Evolutionary conservation across 176 grass and related monocot genomes (phyloP), one percentile per base, ranked within the genome.

Genomic region (Zoysia japonica): DNA sequence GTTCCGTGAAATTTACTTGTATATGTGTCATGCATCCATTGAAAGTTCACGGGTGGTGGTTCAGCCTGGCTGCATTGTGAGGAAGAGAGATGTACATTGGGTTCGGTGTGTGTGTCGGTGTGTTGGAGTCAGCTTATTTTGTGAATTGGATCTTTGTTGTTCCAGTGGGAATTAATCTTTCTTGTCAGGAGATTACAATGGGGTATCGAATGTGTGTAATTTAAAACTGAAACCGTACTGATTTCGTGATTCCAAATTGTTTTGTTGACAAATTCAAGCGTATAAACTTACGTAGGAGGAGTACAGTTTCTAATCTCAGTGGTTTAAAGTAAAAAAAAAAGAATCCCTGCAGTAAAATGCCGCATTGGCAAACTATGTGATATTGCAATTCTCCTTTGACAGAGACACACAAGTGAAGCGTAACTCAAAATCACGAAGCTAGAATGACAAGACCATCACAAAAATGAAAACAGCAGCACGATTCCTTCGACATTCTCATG

Each of bases 401-500:
- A 10, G 40, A 20, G 38, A 44, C 20, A 2, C 9, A 12, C 14
- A 78, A 12, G 6, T 53, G 2, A 55, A 67, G 40, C 48, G 54
- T 6, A n/a, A 43, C 62, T 78, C 48, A 15, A 11, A 43, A 67
- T 66, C 37, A 42, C 38, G 54, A 67, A 72, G 12, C 16, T 72
- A 63, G 46, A 63, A 54, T 15, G 62, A 53, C 44, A 19, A 20
- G 35, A 42, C 6, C 6, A 15, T 36, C 39, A 38, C 10, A 38
- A 53, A 61, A 5, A 15, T 1, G 5, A 39, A 47, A 11, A 20
- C 45, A 49, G 41, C 15, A 68, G n/a, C 81, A 69, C 3, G 19
- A 72, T 68, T 67, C 37, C 51, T 14, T 72, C 59, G 6, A 41
- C 43, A 48, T 37, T 73, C 61, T 54, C 76, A n/a, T 74, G 52